Conservation (phyloP, 257 asterid species). For the Solanum virginianum region DNA sequence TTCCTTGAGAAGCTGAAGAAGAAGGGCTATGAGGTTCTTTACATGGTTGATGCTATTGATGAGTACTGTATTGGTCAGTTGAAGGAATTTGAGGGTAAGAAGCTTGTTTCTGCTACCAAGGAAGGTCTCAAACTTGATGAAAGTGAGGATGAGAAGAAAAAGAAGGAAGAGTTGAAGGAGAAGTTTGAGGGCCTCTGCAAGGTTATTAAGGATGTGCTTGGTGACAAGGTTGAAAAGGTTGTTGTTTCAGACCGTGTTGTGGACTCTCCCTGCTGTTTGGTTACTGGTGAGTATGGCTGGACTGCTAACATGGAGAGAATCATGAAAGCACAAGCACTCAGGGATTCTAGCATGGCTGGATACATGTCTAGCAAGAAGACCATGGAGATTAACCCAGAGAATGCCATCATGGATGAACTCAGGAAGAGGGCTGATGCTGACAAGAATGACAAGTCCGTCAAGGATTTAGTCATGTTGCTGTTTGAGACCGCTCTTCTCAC, state of each 20-base stretch:
- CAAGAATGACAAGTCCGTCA: slow-evolving; percentile 58
- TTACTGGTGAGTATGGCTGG: slow-evolving; percentile 58
- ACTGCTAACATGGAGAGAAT: slow-evolving; percentile 67
- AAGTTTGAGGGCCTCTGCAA: slow-evolving; percentile 51
- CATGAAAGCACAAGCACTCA: slow-evolving; percentile 56
- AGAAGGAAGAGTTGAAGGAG: slow-evolving; percentile 34
- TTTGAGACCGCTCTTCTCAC: slow-evolving; percentile 55
- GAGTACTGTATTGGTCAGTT: slow-evolving; percentile 50
- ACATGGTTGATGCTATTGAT: slow-evolving; percentile 59
- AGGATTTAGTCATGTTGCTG: slow-evolving; percentile 50
- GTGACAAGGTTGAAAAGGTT: slow-evolving; percentile 56
- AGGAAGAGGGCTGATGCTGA: slow-evolving; percentile 71
- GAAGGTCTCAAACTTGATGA: slow-evolving; percentile 57
- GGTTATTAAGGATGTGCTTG: slow-evolving; percentile 51
- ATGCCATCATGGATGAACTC: slow-evolving; percentile 57
- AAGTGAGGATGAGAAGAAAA: slow-evolving; percentile 44
- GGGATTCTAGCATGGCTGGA: slow-evolving; percentile 65
- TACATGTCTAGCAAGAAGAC: slow-evolving; percentile 72
- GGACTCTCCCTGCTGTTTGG: slow-evolving; percentile 60
- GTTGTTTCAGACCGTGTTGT: slow-evolving; percentile 56
- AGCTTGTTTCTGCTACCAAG: slow-evolving; percentile 55
- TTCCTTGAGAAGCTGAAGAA: slow-evolving; percentile 60
- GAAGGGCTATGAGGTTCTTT: slow-evolving; percentile 54
- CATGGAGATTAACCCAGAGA: slow-evolving; percentile 62
- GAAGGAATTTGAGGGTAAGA: slow-evolving; percentile 56